Evolutionary conservation across 108 stramenopile genomes (phyloP).

Genomic region (Nannochloropsis granulata): DNA sequence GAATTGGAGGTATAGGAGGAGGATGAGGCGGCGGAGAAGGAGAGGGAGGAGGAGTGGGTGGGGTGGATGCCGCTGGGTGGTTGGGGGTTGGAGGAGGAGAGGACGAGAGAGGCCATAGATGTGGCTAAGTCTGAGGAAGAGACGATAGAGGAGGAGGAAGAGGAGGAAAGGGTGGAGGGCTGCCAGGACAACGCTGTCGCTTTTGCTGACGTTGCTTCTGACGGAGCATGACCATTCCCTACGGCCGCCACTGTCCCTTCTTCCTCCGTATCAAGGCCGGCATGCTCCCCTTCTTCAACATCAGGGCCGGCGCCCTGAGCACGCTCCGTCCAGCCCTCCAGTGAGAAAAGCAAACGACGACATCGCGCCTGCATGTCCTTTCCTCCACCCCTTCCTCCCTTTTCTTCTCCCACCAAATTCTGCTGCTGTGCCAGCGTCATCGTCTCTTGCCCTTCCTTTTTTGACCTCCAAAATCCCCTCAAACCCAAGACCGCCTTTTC

Average conservation of each 20-base stretch:
- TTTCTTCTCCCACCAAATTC: neutral
- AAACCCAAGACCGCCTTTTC: neutral
- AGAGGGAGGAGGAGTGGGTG: neutral
- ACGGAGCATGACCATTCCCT: no score
- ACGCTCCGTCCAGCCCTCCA: no score
- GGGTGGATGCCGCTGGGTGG: neutral
- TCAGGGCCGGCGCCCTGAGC: no score
- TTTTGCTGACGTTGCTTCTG: no score
- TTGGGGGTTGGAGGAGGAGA: neutral
- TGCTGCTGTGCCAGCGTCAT: neutral
- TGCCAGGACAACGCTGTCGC: no score
- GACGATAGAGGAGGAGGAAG: no score
- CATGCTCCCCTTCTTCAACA: no score
- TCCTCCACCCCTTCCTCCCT: neutral
- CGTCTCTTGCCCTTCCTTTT: neutral
- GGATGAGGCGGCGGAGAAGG: neutral
- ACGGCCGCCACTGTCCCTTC: no score
- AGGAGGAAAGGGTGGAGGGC: no score
- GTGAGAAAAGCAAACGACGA: no score
- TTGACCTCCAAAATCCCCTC: neutral
- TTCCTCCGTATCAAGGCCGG: no score
- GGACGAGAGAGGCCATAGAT: neutral
- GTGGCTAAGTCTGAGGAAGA: no score
- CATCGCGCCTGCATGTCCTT: neutral
- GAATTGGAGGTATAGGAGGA: neutral